These are phyloP conservation scores for Globisporangium echinulatum DNA, from an alignment of 352 stramenopile species.

Conservation along the genomic window DNA sequence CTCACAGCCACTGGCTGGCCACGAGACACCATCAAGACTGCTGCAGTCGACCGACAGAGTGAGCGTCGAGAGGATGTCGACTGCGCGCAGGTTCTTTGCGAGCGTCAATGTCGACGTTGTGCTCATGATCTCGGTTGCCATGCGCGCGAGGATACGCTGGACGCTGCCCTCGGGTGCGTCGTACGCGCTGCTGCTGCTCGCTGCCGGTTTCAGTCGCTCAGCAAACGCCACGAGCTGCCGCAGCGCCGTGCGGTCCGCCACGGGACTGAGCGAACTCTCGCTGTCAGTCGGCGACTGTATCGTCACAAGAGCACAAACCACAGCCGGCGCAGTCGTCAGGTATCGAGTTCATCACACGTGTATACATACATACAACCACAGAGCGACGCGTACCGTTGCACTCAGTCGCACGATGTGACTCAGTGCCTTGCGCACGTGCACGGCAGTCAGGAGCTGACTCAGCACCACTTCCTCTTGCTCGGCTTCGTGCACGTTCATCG, in stretches of 20 bases:
- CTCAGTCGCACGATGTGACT: slow-evolving; percentile 64
- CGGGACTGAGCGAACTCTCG: slow-evolving; percentile 42
- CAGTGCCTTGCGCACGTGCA: slow-evolving; percentile 62
- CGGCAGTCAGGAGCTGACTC: slow-evolving; percentile 51
- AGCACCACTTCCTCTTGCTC: slow-evolving; percentile 57
- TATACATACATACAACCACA: background rate
- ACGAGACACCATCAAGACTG: background rate
- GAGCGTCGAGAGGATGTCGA: slow-evolving; percentile 50
- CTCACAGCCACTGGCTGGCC: background rate
- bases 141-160: slow-evolving; percentile 63
- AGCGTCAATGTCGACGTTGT: slow-evolving; percentile 36
- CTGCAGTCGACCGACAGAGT: slow-evolving; percentile 42
- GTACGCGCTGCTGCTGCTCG: background rate
- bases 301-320: too few relatives aligned
- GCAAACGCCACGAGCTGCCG: slow-evolving; percentile 64
- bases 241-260: slow-evolving; percentile 56
- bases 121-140: slow-evolving; percentile 32
- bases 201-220: slow-evolving; percentile 8
- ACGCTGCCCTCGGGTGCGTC: slow-evolving; percentile 19
- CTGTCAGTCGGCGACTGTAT: slow-evolving; percentile 17
- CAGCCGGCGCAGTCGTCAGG: background rate
- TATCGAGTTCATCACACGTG: background rate
- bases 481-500: slow-evolving; percentile 56
- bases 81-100: slow-evolving; percentile 34
- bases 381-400: slow-evolving; percentile 19